Conservation (phyloP, 169 alveolate species). For the Plasmodium sp. region DNA sequence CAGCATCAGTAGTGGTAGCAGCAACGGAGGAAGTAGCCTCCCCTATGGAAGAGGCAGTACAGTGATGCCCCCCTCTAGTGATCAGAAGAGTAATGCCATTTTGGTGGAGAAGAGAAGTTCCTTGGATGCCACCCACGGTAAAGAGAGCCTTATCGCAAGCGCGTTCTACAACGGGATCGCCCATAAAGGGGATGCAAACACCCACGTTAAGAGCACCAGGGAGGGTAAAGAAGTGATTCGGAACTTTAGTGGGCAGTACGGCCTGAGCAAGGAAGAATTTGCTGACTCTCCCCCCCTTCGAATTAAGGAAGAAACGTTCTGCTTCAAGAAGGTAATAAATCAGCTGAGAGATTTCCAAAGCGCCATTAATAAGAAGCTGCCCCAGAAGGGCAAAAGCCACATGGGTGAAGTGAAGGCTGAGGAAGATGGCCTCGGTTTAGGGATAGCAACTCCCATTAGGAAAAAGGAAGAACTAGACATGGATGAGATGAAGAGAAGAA, state of each 20-base stretch:
- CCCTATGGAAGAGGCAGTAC: background rate
- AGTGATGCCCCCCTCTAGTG: background rate
- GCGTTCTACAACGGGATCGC: background rate
- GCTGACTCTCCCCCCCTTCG: background rate
- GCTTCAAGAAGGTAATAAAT: conserved; percentile 24
- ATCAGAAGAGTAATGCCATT: background rate
- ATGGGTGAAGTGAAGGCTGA: background rate
- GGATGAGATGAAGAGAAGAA: background rate
- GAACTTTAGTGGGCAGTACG: background rate
- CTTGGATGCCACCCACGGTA: background rate
- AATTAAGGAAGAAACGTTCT: conserved; percentile 25
- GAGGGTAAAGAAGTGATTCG: background rate
- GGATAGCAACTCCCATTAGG: background rate
- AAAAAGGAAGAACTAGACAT: background rate
- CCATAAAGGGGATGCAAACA: background rate
- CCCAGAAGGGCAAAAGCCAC: background rate
- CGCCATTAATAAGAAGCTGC: background rate
- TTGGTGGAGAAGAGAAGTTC: background rate
- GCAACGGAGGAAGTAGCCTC: background rate
- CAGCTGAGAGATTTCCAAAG: background rate
- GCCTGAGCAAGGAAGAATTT: background rate
- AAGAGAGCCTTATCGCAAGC: background rate
- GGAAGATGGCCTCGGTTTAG: background rate
- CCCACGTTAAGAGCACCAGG: background rate
- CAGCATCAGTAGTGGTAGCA: background rate